Evolutionary conservation across 2,329 filamentous ascomycete species (phyloP).

Genomic region (Purpureocillium takamizusanense): DNA sequence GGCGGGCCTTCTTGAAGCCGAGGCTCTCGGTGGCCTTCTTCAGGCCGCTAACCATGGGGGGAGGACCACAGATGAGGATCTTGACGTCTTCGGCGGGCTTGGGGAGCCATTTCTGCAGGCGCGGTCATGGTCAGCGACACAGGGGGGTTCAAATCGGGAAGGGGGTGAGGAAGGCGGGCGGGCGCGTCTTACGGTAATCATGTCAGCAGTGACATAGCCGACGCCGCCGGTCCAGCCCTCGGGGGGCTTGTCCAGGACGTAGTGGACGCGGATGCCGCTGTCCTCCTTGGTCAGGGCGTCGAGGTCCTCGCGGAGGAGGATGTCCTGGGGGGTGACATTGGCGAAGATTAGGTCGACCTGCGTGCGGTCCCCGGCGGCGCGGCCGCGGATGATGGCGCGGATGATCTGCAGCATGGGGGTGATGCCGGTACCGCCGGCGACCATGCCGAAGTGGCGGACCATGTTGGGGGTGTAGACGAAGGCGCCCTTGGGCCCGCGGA

Average conservation of each 20-base stretch:
- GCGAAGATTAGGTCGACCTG: conserved; percentile 93
- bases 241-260: conserved; percentile 93
- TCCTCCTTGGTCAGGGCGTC: conserved; percentile 72
- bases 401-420: conserved; percentile 97
- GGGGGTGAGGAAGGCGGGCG: not conserved
- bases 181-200: conserved; percentile 69
- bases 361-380: conserved; percentile 71
- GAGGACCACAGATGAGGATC: conserved; percentile 88
- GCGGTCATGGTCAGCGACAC: not conserved
- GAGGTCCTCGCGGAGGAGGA: conserved; percentile 85
- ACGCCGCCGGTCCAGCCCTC: conserved; percentile 86
- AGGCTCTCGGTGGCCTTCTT: conserved; percentile 91
- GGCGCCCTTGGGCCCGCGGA: conserved; percentile 90
- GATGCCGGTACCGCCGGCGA: conserved; percentile 94
- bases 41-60: conserved; percentile 92
- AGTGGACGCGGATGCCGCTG: conserved; percentile 76
- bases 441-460: conserved; percentile 94
- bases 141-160: too few species aligned
- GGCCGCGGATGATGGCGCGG: conserved; percentile 77
- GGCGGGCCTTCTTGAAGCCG: conserved; percentile 84
- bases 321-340: conserved; percentile 89
- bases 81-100: conserved; percentile 81
- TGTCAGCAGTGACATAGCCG: conserved; percentile 89
- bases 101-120: conserved; percentile 62
- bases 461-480: conserved; percentile 98